Evolutionary conservation across 2,329 filamentous ascomycete species (phyloP).

Genomic region (Zalaria sp.): DNA sequence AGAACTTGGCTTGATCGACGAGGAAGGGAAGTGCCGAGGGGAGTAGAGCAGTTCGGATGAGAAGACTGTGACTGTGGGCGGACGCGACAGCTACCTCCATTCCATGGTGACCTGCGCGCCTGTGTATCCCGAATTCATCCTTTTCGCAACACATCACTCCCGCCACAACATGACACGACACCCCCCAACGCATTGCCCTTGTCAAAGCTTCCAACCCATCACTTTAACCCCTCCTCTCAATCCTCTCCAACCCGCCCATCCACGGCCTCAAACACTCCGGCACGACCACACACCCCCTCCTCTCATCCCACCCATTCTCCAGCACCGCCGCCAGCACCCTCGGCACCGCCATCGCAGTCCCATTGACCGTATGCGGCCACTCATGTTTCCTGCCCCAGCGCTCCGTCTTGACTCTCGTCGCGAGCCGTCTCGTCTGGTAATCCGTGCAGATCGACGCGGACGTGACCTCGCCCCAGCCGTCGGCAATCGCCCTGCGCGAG

Average conservation of each 20-base stretch:
- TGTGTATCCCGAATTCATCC: no score
- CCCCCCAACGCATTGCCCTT: no score
- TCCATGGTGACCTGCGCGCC: no score
- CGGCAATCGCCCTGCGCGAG: conserved; percentile 49
- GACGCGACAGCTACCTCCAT: no score
- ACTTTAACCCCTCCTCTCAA: conserved; percentile 32
- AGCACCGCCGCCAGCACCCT: conserved; percentile 77
- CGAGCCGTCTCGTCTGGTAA: conserved; percentile 76
- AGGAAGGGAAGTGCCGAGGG: no score
- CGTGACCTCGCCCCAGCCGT: conserved; percentile 87
- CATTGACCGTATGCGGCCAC: conserved; percentile 86
- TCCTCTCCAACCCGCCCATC: conserved; percentile 64
- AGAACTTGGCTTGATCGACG: no score
- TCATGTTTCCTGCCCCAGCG: conserved; percentile 36
- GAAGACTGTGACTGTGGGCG: no score
- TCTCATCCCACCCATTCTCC: conserved; percentile 80
- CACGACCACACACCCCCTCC: conserved; percentile 50
- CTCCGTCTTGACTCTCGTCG: conserved; percentile 51
- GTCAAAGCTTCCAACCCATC: not conserved
- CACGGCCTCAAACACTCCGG: conserved; percentile 68
- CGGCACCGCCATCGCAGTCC: conserved; percentile 83
- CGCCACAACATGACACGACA: no score
- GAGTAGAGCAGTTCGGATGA: no score
- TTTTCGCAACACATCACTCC: no score
- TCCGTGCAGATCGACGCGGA: conserved; percentile 86